These are phyloP conservation scores for Lentinula guzmanii DNA, from an alignment of 768 basidiomycete genomes.

Conservation along the genomic window DNA sequence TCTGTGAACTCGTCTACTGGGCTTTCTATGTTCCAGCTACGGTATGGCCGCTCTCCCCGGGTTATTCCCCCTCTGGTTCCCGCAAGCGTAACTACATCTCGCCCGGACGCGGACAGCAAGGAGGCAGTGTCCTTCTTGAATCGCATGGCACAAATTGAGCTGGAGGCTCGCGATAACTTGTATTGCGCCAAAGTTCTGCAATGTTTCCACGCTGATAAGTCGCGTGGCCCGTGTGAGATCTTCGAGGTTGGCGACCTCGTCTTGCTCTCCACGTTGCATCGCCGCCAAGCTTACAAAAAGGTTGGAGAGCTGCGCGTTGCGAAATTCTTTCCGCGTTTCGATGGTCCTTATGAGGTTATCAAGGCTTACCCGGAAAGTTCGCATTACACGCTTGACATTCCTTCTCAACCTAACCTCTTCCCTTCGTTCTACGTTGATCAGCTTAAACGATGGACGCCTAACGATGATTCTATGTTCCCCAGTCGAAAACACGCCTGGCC, in stretches of 20 bases:
- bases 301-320: conserved; percentile 23
- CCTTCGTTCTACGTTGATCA: conserved; percentile 20
- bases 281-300: conserved; percentile 21
- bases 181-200: conserved; percentile 19
- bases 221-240: conserved; percentile 12
- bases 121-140: too few species aligned
- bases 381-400: conserved; percentile 12
- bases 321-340: conserved; percentile 35
- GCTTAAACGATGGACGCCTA: conserved; percentile 12
- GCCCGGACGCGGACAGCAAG: too few species aligned
- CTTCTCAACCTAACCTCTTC: conserved; percentile 3
- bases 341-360: conserved; percentile 21
- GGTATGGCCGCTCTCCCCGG: conserved; percentile 8
- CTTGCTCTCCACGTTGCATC: conserved; percentile 27
- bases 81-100: too few species aligned
- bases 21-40: conserved; percentile 15
- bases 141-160: background rate
- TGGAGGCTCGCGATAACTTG: conserved; percentile 15
- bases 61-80: conserved; percentile 10
- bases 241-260: conserved; percentile 29
- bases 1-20: conserved; percentile 11
- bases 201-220: conserved; percentile 22
- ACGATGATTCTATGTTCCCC: conserved; percentile 20
- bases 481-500: conserved; percentile 8
- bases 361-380: conserved; percentile 7